A percentile compares a stretch with the other conserved stretches of the same genome.
Evolutionary conservation across 805 yeast species (phyloP).

Genomic region (Alloascoidea africana): DNA sequence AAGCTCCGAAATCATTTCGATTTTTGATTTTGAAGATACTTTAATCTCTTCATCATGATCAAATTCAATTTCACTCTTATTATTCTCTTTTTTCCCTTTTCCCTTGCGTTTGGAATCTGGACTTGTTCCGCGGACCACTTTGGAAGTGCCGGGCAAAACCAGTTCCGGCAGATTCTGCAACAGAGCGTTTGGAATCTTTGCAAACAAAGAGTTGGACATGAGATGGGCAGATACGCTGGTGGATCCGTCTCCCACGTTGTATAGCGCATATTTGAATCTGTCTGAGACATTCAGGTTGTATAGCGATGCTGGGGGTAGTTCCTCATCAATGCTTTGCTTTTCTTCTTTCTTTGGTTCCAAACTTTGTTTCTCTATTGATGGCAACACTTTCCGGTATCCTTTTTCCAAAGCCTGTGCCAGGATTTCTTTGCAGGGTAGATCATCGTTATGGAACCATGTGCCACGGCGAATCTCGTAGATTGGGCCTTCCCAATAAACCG

Average conservation of each 20-base stretch:
- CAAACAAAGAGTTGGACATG: constrained; percentile 7
- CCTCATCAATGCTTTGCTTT: neutral
- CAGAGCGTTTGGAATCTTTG: constrained; percentile 4
- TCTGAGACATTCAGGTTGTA: constrained; percentile 1
- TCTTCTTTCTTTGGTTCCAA: constrained; percentile 1
- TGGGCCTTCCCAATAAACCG: constrained; percentile 87
- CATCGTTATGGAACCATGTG: constrained; percentile 53
- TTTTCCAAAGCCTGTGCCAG: constrained; percentile 45
- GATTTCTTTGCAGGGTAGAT: constrained; percentile 32
- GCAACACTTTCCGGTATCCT: constrained; percentile 27
- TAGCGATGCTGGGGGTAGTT: neutral
- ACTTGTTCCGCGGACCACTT: neutral
- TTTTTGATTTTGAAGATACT: neutral
- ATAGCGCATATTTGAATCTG: neutral
- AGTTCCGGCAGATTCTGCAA: neutral
- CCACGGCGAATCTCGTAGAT: constrained; percentile 72
- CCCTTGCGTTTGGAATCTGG: neutral
- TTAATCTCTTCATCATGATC: neutral
- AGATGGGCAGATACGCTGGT: neutral
- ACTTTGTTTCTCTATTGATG: too few species aligned
- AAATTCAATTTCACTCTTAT: too few species aligned
- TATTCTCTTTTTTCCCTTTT: too few species aligned
- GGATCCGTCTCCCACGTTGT: neutral
- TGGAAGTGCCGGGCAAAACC: neutral
- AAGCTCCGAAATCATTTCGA: neutral